These are phyloP conservation scores for Cytospora leucostoma DNA, from an alignment of 2,329 filamentous ascomycete species.

Conservation along the genomic window DNA sequence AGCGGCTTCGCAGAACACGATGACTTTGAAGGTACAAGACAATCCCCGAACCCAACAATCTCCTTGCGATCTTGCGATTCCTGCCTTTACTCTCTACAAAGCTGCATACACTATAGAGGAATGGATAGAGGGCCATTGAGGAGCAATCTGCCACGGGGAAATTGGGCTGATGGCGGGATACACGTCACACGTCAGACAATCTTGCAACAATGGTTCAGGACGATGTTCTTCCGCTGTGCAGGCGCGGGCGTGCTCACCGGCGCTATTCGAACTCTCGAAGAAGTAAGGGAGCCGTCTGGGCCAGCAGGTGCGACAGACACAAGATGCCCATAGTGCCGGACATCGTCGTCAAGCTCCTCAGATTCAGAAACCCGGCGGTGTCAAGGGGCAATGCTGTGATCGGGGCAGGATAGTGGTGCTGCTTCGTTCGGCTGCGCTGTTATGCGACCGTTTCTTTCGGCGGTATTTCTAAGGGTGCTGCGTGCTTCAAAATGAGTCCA, in stretches of 20 bases:
- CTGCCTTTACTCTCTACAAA: background rate
- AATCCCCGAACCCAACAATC: background rate
- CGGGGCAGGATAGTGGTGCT: too few relatives aligned
- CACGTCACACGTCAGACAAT: background rate
- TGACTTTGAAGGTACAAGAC: slow-evolving; percentile 57
- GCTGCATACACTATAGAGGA: background rate
- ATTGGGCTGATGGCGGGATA: background rate
- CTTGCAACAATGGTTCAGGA: background rate
- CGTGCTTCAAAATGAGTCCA: too few relatives aligned
- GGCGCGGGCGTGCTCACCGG: background rate
- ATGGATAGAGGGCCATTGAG: background rate
- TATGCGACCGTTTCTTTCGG: too few relatives aligned
- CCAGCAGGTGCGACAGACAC: too few relatives aligned
- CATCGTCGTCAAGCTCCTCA: too few relatives aligned
- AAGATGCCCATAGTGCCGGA: too few relatives aligned
- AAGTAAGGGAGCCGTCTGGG: background rate
- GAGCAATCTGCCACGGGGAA: background rate
- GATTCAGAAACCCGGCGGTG: too few relatives aligned
- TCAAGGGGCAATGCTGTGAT: too few relatives aligned
- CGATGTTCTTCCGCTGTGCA: background rate
- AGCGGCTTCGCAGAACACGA: slow-evolving; percentile 61
- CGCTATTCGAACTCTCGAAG: background rate
- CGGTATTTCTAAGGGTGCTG: too few relatives aligned
- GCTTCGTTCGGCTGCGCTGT: too few relatives aligned
- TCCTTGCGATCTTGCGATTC: background rate